Evolutionary conservation across 495 filamentous ascomycete genomes (phyloP).

Genomic region (Neurospora sp.): DNA sequence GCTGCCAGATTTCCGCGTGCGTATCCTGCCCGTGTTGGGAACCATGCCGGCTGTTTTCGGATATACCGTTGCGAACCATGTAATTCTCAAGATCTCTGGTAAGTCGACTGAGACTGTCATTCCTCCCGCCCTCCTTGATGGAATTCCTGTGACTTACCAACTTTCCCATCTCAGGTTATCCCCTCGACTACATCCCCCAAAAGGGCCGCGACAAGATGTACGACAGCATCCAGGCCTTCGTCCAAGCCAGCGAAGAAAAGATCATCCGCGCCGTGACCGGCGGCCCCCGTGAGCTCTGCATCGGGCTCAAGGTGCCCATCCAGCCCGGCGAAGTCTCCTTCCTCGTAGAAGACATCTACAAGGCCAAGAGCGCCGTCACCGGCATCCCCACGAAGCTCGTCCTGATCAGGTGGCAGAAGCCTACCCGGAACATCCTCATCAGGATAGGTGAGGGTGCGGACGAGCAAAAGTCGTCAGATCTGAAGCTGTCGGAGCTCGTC

Average conservation of each 20-base stretch:
- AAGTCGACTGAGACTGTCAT: background rate
- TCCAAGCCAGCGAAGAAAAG: conserved; percentile 71
- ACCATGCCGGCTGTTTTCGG: conserved; percentile 98
- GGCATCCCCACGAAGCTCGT: conserved; percentile 68
- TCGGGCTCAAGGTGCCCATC: conserved; percentile 67
- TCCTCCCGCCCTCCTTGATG: background rate
- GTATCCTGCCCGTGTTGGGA: conserved; percentile 87
- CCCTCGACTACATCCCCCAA: conserved; percentile 68
- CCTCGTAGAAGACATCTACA: conserved; percentile 80
- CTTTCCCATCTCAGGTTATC: conserved; percentile 48
- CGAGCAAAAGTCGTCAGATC: conserved; percentile 58
- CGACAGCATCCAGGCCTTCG: conserved; percentile 59
- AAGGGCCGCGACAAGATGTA: conserved; percentile 87
- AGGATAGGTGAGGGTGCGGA: conserved; percentile 45
- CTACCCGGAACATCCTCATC: conserved; percentile 29
- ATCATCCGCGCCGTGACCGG: conserved; percentile 42
- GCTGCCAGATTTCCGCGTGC: conserved; percentile 82
- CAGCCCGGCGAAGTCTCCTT: conserved; percentile 74
- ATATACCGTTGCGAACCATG: conserved; percentile 78
- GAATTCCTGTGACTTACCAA: background rate
- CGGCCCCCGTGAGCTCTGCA: conserved; percentile 44
- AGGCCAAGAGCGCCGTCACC: conserved; percentile 72
- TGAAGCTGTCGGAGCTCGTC: conserved; percentile 65
- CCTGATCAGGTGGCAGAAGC: conserved; percentile 65
- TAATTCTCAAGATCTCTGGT: conserved; percentile 71